Percentiles rank a stretch among this genome's conserved stretches.
phyloP scores from a whole-genome alignment of 371 early-diverging fungal species.

The Syncephalis fuscata region DNA sequence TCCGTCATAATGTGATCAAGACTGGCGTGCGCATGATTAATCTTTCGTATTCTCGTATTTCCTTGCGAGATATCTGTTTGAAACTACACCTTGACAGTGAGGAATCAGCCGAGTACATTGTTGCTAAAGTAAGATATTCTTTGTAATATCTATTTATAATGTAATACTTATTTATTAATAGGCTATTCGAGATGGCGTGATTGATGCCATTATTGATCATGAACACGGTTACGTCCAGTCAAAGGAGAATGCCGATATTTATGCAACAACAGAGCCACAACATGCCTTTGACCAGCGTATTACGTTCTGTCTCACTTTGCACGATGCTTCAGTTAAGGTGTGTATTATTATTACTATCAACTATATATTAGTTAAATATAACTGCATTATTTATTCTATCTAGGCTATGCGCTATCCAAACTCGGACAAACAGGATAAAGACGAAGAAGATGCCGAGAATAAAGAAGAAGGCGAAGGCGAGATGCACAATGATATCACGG shows the following conservation, averaged over 20 bases:
- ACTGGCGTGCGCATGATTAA: slow-evolving; percentile 93
- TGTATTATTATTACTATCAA: neutral
- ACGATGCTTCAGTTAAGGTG: slow-evolving; percentile 88
- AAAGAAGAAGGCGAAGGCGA: slow-evolving; percentile 81
- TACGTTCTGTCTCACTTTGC: slow-evolving; percentile 84
- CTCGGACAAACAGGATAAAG: slow-evolving; percentile 59
- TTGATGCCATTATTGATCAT: slow-evolving; percentile 91
- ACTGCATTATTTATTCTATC: neutral
- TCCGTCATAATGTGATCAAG: slow-evolving; percentile 97
- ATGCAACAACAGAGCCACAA: slow-evolving; percentile 92
- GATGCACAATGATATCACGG: slow-evolving; percentile 79
- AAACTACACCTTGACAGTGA: slow-evolving; percentile 92
- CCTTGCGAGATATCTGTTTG: slow-evolving; percentile 89
- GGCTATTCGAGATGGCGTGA: slow-evolving; percentile 96
- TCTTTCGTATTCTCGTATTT: slow-evolving; percentile 86
- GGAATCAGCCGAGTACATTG: slow-evolving; percentile 96
- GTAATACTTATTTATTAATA: slow-evolving; percentile 1
- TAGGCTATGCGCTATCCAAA: slow-evolving; percentile 87
- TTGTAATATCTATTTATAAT: neutral
- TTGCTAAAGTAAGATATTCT: slow-evolving; percentile 50
- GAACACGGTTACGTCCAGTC: slow-evolving; percentile 83
- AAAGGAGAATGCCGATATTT: slow-evolving; percentile 84
- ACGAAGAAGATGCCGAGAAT: slow-evolving; percentile 70
- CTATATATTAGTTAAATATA: neutral
- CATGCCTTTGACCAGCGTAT: slow-evolving; percentile 88